Base-by-base conservation (phyloP, 1,139 yeast species). In the Candida sp. region DNA sequence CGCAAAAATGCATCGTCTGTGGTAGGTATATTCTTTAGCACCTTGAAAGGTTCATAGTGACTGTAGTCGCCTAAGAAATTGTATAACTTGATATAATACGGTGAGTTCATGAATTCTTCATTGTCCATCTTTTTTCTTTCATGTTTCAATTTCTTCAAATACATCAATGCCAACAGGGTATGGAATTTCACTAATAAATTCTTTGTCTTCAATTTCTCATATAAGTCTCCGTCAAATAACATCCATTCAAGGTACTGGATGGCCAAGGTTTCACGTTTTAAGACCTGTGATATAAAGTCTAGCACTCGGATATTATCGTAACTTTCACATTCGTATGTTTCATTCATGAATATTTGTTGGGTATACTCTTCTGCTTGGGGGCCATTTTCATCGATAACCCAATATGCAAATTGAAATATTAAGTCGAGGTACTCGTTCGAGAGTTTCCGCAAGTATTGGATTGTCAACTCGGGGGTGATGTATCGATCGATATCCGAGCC, bases 381-480 rank as follows among this genome's bases (percentile, higher is more conserved):
- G 1, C 65, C 61, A 36, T 73, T 68, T 5, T 67, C 62, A 7
- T 60, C 52, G 27, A 87, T 63, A 1, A 87, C 73, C 81, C 84
- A 79, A 33, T 66, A 59, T 0, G 87, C 65, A 58, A 73, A 87
- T 47, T 81, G 68, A 41, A 88, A 75, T 1, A 89, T 73, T 19
- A 87, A 58, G 25, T 73, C 77, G 25, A 86, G 52, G 33, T 81
- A 52, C 0, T 70, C 66, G 47, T 77, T 70, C 5, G 77, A 73
- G 29, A 89, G 68, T 44, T 81, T 78, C 49, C 83, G 85, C 30
- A 89, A 63, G 56, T 91, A 93, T 36, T 73, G 75, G 1, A 88
- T 73, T 4, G 84, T 75, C n/a, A 79, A 65, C 12, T 60, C 66
- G 0, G 83, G 76, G 27, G 52, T 55, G n/a, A 72, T 53, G 38